A percentile compares a stretch with the other conserved stretches of the same genome.
phyloP scores from a whole-genome alignment of 345 rosid genomes.

The Passiflora organensis region DNA sequence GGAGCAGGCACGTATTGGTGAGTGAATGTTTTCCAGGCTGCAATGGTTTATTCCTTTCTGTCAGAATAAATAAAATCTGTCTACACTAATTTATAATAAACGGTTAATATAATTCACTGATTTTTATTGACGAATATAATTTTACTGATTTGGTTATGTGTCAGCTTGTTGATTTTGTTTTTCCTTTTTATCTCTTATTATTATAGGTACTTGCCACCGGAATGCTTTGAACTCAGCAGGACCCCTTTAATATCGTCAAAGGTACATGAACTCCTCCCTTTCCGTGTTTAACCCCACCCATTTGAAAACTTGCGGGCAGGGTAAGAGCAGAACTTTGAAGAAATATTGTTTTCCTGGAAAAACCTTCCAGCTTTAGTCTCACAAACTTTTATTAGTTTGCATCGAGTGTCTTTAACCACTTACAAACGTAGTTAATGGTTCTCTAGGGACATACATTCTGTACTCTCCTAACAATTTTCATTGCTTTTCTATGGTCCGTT shows the following conservation, averaged over 20 bases:
- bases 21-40: constrained; percentile 19
- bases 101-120: no score
- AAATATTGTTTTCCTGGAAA: background rate
- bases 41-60: background rate
- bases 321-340: background rate
- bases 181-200: constrained; percentile 7
- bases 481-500: background rate
- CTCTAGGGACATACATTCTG: no score
- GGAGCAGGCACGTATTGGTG: constrained; percentile 99
- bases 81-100: background rate
- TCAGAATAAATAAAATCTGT: background rate
- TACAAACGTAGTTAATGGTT: no score
- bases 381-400: no score
- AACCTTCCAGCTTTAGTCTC: no score
- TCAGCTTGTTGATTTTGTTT: constrained; percentile 4
- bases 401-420: no score
- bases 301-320: background rate
- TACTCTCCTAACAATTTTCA: no score
- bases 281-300: background rate
- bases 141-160: background rate
- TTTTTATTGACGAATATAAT: no score
- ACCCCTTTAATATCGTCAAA: constrained; percentile 94
- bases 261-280: constrained; percentile 36
- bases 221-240: constrained; percentile 91
- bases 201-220: constrained; percentile 95